Percentiles rank a stretch among this genome's conserved stretches.
phyloP scores from a whole-genome alignment of 1,139 yeast genomes.

The Protomyces lactucae-debilis region DNA sequence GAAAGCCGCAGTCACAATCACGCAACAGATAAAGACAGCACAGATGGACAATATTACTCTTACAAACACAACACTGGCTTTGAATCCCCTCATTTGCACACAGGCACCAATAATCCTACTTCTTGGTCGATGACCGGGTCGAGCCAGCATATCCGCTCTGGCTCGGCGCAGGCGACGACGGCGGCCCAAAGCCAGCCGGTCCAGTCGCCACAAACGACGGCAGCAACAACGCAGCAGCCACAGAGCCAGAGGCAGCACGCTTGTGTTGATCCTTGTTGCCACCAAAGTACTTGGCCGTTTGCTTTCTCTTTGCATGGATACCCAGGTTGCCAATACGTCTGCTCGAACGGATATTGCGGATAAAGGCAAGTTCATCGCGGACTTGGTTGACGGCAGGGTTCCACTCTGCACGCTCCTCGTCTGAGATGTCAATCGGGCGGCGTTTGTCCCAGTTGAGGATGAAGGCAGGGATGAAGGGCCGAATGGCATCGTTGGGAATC shows the following conservation, averaged over 20 bases:
- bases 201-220: constrained; percentile 24
- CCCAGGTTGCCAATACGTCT: constrained; percentile 26
- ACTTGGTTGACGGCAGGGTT: constrained; percentile 45
- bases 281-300: constrained; percentile 17
- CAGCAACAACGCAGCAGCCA: constrained; percentile 23
- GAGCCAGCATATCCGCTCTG: not conserved
- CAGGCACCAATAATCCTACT: not conserved
- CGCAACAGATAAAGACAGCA: not conserved
- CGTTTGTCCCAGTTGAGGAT: constrained; percentile 41
- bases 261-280: constrained; percentile 25
- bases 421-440: constrained; percentile 21
- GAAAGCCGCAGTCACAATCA: not conserved
- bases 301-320: constrained; percentile 7
- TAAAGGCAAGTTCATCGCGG: constrained; percentile 40
- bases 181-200: constrained; percentile 25
- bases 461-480: constrained; percentile 62
- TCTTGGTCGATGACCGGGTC: not conserved
- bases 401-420: constrained; percentile 38
- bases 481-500: constrained; percentile 65
- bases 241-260: constrained; percentile 22
- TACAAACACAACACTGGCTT: too few relatives aligned
- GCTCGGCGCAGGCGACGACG: constrained; percentile 9
- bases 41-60: not conserved
- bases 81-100: too few relatives aligned
- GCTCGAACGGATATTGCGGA: constrained; percentile 44